A percentile compares a stretch with the other conserved stretches of the same genome.
phyloP scores from a whole-genome alignment of 2,329 filamentous ascomycete species.

The Grosmannia serpens region DNA sequence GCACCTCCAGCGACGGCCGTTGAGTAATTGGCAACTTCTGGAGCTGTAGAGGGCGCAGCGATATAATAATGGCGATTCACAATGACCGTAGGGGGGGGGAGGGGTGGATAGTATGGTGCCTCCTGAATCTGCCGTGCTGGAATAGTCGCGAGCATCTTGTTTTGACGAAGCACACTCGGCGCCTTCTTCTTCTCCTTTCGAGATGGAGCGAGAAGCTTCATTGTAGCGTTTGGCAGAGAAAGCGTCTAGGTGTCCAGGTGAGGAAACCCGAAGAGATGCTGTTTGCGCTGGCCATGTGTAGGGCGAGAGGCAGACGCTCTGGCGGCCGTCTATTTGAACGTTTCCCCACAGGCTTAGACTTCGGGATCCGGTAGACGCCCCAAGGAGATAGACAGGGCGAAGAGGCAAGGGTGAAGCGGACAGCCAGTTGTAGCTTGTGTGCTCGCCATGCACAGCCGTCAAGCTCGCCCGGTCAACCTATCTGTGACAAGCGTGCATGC shows the following conservation, averaged over 20 bases:
- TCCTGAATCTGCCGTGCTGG: background rate
- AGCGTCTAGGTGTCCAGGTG: background rate
- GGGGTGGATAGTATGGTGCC: constrained; percentile 1
- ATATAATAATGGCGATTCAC: constrained; percentile 43
- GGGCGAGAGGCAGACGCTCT: background rate
- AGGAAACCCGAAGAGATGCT: background rate
- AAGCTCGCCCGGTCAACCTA: too few relatives aligned
- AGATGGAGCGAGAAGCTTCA: constrained; percentile 5
- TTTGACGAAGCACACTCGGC: background rate
- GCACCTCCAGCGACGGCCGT: background rate
- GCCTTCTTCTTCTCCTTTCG: background rate
- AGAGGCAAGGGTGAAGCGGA: background rate
- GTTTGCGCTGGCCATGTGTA: background rate
- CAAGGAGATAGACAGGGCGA: background rate
- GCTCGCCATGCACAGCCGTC: background rate
- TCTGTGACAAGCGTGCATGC: background rate
- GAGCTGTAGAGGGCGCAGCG: constrained; percentile 4
- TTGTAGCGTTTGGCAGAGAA: background rate
- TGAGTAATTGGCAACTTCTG: constrained; percentile 9
- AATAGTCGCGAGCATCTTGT: background rate
- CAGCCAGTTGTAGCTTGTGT: background rate
- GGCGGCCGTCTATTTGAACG: background rate
- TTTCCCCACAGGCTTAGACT: background rate
- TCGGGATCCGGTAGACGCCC: background rate
- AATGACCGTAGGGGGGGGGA: constrained; percentile 27